Evolutionary conservation across 2,329 filamentous ascomycete genomes (phyloP).

Genomic region (Aureobasidium sp.): DNA sequence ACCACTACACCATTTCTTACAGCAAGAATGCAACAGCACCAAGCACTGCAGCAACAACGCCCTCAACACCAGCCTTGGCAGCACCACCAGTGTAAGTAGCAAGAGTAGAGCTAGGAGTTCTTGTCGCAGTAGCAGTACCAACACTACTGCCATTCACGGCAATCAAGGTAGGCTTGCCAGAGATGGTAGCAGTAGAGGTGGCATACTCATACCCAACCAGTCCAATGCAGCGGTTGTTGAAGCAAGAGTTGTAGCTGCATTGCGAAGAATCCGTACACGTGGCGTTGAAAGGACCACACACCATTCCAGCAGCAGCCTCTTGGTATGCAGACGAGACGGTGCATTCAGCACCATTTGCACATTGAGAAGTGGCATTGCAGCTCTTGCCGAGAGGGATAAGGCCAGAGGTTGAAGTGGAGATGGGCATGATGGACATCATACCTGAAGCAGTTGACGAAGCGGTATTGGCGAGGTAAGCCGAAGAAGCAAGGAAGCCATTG

Average conservation of each 20-base stretch:
- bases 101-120: background rate
- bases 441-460: conserved; percentile 14
- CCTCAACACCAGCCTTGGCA: background rate
- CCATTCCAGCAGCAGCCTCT: background rate
- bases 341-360: conserved; percentile 19
- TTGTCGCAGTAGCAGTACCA: background rate
- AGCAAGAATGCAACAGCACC: conserved; percentile 5
- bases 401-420: conserved; percentile 3
- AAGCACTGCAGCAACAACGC: background rate
- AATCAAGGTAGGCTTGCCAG: background rate
- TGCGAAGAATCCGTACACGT: conserved; percentile 19
- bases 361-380: conserved; percentile 19
- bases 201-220: conserved; percentile 10
- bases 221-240: conserved; percentile 22
- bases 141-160: background rate
- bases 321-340: conserved; percentile 18
- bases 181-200: background rate
- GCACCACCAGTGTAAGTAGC: conserved; percentile 8
- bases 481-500: conserved; percentile 20
- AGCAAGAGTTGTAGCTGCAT: conserved; percentile 24
- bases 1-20: background rate
- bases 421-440: background rate
- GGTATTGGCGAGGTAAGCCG: background rate
- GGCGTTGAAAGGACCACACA: conserved; percentile 23
- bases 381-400: conserved; percentile 19